Conservation (phyloP, 2,329 filamentous ascomycete genomes). For the Sporothrix schenckii region DNA sequence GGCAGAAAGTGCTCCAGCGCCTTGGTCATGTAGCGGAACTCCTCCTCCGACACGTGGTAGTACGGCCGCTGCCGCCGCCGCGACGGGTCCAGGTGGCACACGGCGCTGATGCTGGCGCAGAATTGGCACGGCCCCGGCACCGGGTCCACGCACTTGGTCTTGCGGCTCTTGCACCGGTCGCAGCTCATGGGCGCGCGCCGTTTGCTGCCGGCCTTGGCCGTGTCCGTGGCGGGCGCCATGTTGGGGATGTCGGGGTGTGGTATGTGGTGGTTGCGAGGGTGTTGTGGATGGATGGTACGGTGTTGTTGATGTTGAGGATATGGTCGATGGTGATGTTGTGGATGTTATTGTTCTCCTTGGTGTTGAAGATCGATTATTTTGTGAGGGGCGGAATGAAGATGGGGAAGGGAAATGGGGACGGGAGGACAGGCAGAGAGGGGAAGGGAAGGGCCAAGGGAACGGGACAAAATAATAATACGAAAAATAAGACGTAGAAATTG, state of each 20-base stretch:
- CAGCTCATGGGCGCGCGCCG: constrained; percentile 41
- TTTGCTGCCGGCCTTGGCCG: constrained; percentile 32
- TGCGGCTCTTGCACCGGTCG: constrained; percentile 41
- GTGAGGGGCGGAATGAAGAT: not conserved
- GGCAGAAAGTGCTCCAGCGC: constrained; percentile 40
- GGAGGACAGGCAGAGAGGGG: not conserved
- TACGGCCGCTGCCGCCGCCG: constrained; percentile 41
- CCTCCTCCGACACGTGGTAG: constrained; percentile 41
- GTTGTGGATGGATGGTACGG: no score
- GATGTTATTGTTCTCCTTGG: not conserved
- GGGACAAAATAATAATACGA: not conserved
- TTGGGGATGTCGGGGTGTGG: not conserved
- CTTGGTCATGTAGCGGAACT: constrained; percentile 41
- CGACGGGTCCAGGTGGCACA: constrained; percentile 40
- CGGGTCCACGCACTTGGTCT: constrained; percentile 39
- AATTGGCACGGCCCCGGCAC: constrained; percentile 41
- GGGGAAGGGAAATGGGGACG: not conserved
- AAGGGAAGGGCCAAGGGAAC: not conserved
- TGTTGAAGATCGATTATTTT: constrained; percentile 5
- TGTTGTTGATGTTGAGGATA: not conserved
- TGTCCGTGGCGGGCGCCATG: not conserved
- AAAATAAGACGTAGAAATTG: not conserved
- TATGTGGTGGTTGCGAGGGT: not conserved
- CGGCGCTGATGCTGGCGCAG: constrained; percentile 39
- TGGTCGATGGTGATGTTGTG: not conserved